Evolutionary conservation across 2,329 filamentous ascomycete genomes (phyloP), one percentile per base, ranked within the genome.

Genomic region (Fusarium anguioides): DNA sequence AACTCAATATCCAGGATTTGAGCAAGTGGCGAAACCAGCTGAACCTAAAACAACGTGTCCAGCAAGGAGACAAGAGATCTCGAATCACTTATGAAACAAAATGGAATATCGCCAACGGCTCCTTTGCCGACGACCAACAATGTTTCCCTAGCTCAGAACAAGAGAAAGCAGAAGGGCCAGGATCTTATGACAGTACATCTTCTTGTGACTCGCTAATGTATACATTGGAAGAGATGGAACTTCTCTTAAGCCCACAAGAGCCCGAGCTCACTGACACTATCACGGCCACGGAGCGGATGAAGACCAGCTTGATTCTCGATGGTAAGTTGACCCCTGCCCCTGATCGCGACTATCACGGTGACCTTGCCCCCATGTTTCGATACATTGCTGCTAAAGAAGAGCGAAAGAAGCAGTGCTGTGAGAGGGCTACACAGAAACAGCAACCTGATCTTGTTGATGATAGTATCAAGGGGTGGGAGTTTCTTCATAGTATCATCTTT

Each of bases 401-500:
- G 27, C 18, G 27, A 36, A 15, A 15, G 11, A 29, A 44, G 31
- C 27, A 14, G 14, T 3, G 14, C 17, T n/a, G 36, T 35, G n/a
- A 24, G 18, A 39, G 21, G n/a, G 15, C 31, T 26, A 29, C 41
- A 11, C 14, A 21, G 7, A 10, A 36, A 60, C 20, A 27, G 21
- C 55, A 47, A 14, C 15, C 39, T 26, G 26, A 42, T 37, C 8
- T 41, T 29, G 21, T 35, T 26, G 9, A 31, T 9, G 49, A 36
- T 27, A 31, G 26, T 15, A 44, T 45, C 21, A 55, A 52, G 44
- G 64, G 67, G 2, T 70, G 60, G 67, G 39, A 33, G 31, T 48
- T 59, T 41, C 51, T 70, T 11, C 52, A 57, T 35, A n/a, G 36
- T 5, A 26, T 66, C 40, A 62, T 70, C 31, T 24, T 12, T 29